Base-by-base conservation (phyloP, 2,329 filamentous ascomycete species). In the Akanthomyces lecanii region DNA sequence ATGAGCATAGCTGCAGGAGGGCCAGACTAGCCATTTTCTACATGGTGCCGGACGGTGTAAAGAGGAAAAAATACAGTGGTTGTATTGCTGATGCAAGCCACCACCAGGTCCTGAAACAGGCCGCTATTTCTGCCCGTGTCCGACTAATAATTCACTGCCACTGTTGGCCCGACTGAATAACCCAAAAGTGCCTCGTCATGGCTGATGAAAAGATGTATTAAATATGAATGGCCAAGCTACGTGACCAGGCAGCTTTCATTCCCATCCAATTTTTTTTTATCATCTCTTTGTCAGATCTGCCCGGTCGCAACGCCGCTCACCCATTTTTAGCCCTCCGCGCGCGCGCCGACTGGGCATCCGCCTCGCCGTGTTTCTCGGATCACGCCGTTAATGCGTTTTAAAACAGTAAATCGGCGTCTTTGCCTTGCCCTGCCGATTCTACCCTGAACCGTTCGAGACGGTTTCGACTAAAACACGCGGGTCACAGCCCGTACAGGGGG, bases 1-100 rank as follows among this genome's bases (percentile, higher is more conserved):
- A 48, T 48, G 45, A 28, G 23, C 45, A 28, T 3, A 48, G 6
- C 21, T 48, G 45, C 45, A 48, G 45, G 45, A 48, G 45, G 42
- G 42, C 42, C 42, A 45, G 42, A 21, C 42, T 30, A 30, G 28
- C 28, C 28, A 30, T 30, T 30, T 38, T 54, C 33, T 25, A 48
- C 38, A 14, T 45, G 25, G 25, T 5, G 10, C 50, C 28, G 50
- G 28, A 16, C 12, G 38, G 21, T 30, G 53, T 33, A 21, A 6
- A 25, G 16, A 11, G 28, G n/a, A 3, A n/a, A 52, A 52, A 6
- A 2, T 14, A 8, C 30, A 11, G 33, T 7, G 10, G 33, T 25
- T 52, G 57, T 61, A 45, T 53, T 36, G n/a, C 30, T 25, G 12
- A 45, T 53, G 57, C 57, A 61, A 61, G 48, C 57, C 57, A 52